Percentiles rank a stretch among this genome's conserved stretches.
These are phyloP conservation scores for Plectosphaerella sp. DNA, from an alignment of 2,329 filamentous ascomycete genomes.

Conservation along the genomic window DNA sequence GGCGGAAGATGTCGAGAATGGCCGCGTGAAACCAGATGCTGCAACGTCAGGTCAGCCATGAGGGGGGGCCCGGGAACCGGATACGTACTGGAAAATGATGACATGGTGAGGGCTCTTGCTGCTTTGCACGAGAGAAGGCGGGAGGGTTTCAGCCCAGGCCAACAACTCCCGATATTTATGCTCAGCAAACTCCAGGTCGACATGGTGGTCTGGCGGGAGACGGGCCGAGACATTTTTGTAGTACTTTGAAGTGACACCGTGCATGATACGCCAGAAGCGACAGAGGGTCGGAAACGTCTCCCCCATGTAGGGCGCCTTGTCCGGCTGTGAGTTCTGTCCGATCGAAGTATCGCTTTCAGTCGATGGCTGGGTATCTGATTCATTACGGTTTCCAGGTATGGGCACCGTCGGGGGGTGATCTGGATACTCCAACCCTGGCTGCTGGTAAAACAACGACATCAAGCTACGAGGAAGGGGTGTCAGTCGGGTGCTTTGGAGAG, in stretches of 20 bases:
- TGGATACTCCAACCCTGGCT: slow-evolving; percentile 19
- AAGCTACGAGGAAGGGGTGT: slow-evolving; percentile 15
- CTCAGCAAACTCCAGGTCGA: slow-evolving; percentile 23
- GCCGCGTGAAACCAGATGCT: slow-evolving; percentile 36
- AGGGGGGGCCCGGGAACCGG: not conserved
- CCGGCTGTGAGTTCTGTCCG: not conserved
- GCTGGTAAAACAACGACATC: slow-evolving; percentile 24
- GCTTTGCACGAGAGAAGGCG: slow-evolving; percentile 16
- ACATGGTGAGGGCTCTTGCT: slow-evolving; percentile 26
- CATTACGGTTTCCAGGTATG: slow-evolving; percentile 11
- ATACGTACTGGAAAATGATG: slow-evolving; percentile 28
- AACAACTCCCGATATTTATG: slow-evolving; percentile 33
- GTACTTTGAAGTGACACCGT: slow-evolving; percentile 24
- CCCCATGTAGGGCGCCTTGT: slow-evolving; percentile 14
- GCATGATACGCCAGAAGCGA: slow-evolving; percentile 31
- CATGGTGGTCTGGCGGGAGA: not conserved
- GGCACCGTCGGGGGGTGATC: slow-evolving; percentile 10
- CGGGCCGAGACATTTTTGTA: slow-evolving; percentile 5
- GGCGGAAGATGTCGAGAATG: slow-evolving; percentile 30
- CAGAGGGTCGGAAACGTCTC: slow-evolving; percentile 24
- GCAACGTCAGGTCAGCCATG: not conserved
- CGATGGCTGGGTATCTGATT: not conserved
- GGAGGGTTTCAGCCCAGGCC: slow-evolving; percentile 28
- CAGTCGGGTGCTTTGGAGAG: no score
- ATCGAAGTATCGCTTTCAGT: no score